phyloP scores from a whole-genome alignment of 768 basidiomycete species.

The Lepiota brunneoincarnata region DNA sequence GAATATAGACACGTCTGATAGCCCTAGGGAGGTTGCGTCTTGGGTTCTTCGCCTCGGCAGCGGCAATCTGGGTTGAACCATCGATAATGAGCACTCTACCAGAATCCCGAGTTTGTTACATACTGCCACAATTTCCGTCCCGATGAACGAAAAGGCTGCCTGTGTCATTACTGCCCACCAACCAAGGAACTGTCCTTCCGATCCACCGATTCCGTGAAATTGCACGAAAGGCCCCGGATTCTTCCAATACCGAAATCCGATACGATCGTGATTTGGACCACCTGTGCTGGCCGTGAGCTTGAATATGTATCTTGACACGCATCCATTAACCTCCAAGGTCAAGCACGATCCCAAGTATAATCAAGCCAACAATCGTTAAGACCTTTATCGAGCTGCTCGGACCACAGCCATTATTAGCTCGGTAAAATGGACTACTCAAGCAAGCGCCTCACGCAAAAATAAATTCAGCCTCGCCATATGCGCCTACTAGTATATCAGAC shows the following conservation, averaged over 20 bases:
- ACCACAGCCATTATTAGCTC: not conserved
- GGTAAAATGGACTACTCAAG: not conserved
- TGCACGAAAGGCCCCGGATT: conserved; percentile 88
- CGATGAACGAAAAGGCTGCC: conserved; percentile 91
- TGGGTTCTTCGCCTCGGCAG: conserved; percentile 88
- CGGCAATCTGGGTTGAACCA: conserved; percentile 61
- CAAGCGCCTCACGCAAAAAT: conserved; percentile 63
- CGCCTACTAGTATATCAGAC: conserved; percentile 32
- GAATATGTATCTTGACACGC: too few relatives aligned
- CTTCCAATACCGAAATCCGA: conserved; percentile 80
- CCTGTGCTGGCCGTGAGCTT: conserved; percentile 49
- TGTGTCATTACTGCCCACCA: conserved; percentile 66
- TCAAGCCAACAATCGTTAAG: conserved; percentile 71
- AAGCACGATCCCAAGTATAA: conserved; percentile 67
- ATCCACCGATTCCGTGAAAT: conserved; percentile 57
- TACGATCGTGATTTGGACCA: conserved; percentile 75
- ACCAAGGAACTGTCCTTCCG: conserved; percentile 70
- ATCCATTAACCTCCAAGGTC: conserved; percentile 64
- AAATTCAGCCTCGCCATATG: conserved; percentile 85
- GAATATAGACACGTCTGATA: conserved; percentile 70
- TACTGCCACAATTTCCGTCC: conserved; percentile 92
- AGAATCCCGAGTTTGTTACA: conserved; percentile 24
- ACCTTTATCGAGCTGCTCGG: conserved; percentile 77
- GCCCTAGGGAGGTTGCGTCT: conserved; percentile 60
- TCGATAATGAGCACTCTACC: conserved; percentile 11